Evolutionary conservation across 1,284 basidiomycete genomes (phyloP), one percentile per base, ranked within the genome.

Genomic region (Trametes hirsuta): DNA sequence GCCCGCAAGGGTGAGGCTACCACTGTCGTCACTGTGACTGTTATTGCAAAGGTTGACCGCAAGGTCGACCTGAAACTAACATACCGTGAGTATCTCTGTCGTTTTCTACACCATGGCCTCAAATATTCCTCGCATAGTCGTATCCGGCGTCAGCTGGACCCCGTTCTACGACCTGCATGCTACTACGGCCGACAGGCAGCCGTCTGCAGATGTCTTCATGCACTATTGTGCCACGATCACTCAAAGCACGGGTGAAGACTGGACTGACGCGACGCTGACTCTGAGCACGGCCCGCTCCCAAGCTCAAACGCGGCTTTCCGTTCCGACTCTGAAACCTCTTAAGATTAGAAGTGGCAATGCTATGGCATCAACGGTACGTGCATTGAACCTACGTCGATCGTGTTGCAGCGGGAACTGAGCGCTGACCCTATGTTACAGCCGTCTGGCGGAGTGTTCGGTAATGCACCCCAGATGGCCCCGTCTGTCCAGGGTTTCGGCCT

Each of bases 171-270:
- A 87, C 55, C 75, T 88, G 0, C 80, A 84, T 55, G 83, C 84
- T 0, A 79, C 76, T 0, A 82, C 80, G 0, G 69, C 69, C 21
- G 76, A 76, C 18, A 79, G 79, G 0, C 76, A 78, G 57, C 78
- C 81, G 4, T 75, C 78, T 0, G 66, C 76, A 4, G 71, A 76
- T 0, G 78, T 86, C 21, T 65, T 78, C 1, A 75, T 88, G 1
- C 79, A 84, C 64, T 87, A 86, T 65, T 80, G 82, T 22, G 84
- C 85, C 0, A 75, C 75, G 40, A 76, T 88, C 57, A 73, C 70
- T 1, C 86, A 88, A 65, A 72, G 68, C 60, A 86, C 85, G 0
- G 86, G 86, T 9, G 86, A 88, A 67, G 82, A 85, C 62, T 88
- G 86, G 86, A 76, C 66, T n/a, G 75, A 63, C n/a, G 36, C 46